Percentiles rank a stretch among this genome's conserved stretches.
Evolutionary conservation across 192 early-diverging fungal species (phyloP).

Genomic region (Coemansia sp.): DNA sequence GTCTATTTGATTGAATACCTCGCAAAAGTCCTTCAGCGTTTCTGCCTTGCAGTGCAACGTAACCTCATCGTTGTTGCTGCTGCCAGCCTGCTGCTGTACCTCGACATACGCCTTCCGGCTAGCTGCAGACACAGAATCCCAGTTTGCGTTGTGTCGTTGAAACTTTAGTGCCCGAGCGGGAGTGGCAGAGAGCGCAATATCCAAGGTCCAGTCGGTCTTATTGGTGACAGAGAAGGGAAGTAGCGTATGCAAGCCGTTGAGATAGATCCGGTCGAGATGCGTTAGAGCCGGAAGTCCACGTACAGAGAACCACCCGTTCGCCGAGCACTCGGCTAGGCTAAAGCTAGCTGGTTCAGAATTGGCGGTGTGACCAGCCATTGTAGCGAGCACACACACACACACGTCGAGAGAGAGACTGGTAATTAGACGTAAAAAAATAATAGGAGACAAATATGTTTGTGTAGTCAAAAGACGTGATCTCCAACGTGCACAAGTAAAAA

Average conservation of each 20-base stretch:
- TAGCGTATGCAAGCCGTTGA: conserved; percentile 44
- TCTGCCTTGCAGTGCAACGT: conserved; percentile 30
- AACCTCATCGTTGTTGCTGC: conserved; percentile 3
- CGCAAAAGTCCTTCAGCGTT: conserved; percentile 66
- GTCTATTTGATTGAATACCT: conserved; percentile 92
- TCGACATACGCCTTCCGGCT: conserved; percentile 31
- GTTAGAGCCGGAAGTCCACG: conserved; percentile 32
- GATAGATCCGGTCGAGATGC: conserved; percentile 42
- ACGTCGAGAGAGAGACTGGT: not conserved
- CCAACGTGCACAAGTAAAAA: not conserved
- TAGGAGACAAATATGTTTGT: not conserved
- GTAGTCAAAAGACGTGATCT: not conserved
- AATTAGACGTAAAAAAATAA: not conserved
- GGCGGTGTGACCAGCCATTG: not conserved
- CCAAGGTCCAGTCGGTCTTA: conserved; percentile 9
- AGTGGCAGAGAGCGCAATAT: conserved; percentile 10
- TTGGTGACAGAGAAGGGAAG: conserved; percentile 49
- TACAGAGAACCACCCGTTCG: conserved; percentile 27
- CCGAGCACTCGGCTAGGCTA: conserved; percentile 13
- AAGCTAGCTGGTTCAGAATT: conserved; percentile 17
- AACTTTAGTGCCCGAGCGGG: conserved; percentile 18
- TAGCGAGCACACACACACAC: not conserved
- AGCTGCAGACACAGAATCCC: conserved; percentile 23
- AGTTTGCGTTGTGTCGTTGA: conserved; percentile 48
- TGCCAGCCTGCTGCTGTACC: not conserved